Base-by-base conservation (phyloP, 2,329 filamentous ascomycete genomes). In the Monilinia aucupariae region DNA sequence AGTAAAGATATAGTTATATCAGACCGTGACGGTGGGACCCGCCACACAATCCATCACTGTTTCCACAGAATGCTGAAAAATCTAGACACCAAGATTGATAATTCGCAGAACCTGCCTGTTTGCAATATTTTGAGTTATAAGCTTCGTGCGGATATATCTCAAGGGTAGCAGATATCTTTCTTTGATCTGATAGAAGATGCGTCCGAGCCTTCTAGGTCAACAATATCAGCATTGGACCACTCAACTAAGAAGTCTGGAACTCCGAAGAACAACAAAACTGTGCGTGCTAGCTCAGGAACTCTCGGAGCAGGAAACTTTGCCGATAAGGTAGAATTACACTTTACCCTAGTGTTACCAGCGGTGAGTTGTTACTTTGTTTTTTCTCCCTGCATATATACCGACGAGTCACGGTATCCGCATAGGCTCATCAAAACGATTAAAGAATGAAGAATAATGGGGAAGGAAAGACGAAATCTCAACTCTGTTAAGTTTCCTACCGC, bases 251-350 rank as follows among this genome's bases (percentile, higher is more conserved):
- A 45, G 20, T 41, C 47, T 27, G 39, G 41, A 34, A 34, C 41
- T 34, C 2, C 25, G 5, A n/a, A 9, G 22, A 47, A 34, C 34
- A 8, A 13, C 15, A 34, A 56, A 34, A 10, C 22, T 9, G 27
- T 30, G 27, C 5, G 5, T 34, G 22, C 13, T 22, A 22, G 30
- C 30, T 7, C 15, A 56, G 25, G 34, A 45, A n/a, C n/a, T 9
- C n/a, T n/a, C 45, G 37, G 39, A 32, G 25, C 30, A n/a, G 54
- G 54, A 47, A 56, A 56, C 54, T 56, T 56, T 56, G 30, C 54
- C 54, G 54, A 56, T 56, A 34, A 41, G 39, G 53, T 7, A 45
- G 25, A 55, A 45, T 15, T 39, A 39, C 37, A 2, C 10, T 15
- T n/a, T 17, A 22, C 50, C 50, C 32, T 37, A 52, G 50, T 15